phyloP scores from a whole-genome alignment of 2,329 filamentous ascomycete genomes.

The Sporothrix pseudoabietina region DNA sequence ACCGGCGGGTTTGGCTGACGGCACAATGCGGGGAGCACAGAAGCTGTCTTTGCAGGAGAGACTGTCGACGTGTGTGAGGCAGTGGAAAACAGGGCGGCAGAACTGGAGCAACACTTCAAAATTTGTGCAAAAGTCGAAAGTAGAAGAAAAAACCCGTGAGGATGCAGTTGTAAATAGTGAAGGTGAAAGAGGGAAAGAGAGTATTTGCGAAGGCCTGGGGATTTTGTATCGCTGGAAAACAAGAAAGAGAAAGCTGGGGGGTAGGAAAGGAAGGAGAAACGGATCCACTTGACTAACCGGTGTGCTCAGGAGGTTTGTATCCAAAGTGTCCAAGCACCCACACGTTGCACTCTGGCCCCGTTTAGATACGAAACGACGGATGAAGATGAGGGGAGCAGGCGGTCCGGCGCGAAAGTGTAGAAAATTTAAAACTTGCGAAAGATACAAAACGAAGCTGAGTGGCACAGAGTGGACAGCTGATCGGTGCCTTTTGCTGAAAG shows the following conservation, averaged over 20 bases:
- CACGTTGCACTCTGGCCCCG: conserved; percentile 27
- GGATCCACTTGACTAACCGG: conserved; percentile 30
- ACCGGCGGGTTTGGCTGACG: conserved; percentile 22
- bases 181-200: not conserved
- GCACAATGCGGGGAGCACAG: conserved; percentile 18
- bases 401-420: conserved; percentile 20
- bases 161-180: not conserved
- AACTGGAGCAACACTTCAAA: not conserved
- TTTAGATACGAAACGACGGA: conserved; percentile 30
- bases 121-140: not conserved
- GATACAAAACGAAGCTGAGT: not conserved
- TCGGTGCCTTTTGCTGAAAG: not conserved
- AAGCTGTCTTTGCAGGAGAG: not conserved
- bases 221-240: conserved; percentile 30
- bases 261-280: not conserved
- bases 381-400: conserved; percentile 23
- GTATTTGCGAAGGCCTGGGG: not conserved
- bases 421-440: not conserved
- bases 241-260: conserved; percentile 6
- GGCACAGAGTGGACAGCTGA: not conserved
- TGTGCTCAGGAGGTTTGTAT: conserved; percentile 22
- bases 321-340: conserved; percentile 33
- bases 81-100: not conserved
- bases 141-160: not conserved
- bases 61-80: not conserved